phyloP scores from a whole-genome alignment of 805 yeast genomes.

The Lipomyces kockii region DNA sequence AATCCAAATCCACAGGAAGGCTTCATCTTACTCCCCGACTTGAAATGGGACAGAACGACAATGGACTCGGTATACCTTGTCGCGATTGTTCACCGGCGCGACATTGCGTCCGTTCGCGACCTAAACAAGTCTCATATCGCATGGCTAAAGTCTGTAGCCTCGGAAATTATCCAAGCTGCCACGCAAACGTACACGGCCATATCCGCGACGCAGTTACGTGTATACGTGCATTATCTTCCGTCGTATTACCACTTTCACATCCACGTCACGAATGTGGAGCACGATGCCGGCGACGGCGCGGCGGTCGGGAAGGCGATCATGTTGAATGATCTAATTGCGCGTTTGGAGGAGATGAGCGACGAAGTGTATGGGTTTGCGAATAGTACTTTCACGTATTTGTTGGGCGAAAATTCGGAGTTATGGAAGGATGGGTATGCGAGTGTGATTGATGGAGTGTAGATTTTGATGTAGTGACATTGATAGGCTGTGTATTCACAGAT shows the following conservation, averaged over 20 bases:
- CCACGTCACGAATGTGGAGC: constrained; percentile 77
- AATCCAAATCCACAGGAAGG: constrained; percentile 61
- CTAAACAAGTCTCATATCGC: constrained; percentile 61
- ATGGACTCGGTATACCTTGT: constrained; percentile 75
- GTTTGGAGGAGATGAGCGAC: constrained; percentile 57
- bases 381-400: constrained; percentile 63
- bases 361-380: constrained; percentile 57
- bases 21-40: constrained; percentile 84
- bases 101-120: constrained; percentile 77
- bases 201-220: constrained; percentile 61
- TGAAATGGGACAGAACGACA: constrained; percentile 90
- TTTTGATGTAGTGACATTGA: background rate
- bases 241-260: constrained; percentile 95
- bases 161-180: constrained; percentile 55
- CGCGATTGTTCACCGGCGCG: constrained; percentile 71
- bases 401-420: constrained; percentile 79
- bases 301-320: constrained; percentile 84
- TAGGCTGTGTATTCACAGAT: background rate
- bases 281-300: constrained; percentile 66
- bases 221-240: constrained; percentile 91
- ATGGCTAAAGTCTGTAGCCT: constrained; percentile 57
- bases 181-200: constrained; percentile 54
- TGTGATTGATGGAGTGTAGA: background rate
- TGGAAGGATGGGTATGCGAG: constrained; percentile 52
- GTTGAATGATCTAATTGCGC: constrained; percentile 80